Evolutionary conservation across 352 stramenopile genomes (phyloP).

Genomic region (Blastocystis sp.): DNA sequence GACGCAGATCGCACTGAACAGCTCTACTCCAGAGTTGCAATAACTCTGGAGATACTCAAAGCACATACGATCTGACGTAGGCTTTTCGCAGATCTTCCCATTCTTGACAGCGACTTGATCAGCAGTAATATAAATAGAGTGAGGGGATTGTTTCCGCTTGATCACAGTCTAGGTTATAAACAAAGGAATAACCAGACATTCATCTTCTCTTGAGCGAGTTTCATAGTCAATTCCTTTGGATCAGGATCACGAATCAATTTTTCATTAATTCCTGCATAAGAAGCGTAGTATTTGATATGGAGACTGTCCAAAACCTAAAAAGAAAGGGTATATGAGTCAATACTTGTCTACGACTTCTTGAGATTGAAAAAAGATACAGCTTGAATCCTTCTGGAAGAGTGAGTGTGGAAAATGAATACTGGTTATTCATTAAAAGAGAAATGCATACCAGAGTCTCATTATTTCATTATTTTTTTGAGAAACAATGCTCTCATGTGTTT

Average conservation of each 20-base stretch:
- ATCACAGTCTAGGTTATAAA: neutral
- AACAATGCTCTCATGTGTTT: neutral
- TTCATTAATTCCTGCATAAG: constrained; percentile 6
- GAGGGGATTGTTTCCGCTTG: neutral
- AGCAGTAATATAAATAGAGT: constrained; percentile 15
- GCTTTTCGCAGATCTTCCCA: constrained; percentile 35
- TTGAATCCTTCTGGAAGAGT: neutral
- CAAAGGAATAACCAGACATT: neutral
- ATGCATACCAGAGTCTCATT: too few species aligned
- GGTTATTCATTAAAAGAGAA: too few species aligned
- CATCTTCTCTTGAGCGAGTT: constrained; percentile 30
- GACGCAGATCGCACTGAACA: constrained; percentile 21
- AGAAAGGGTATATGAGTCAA: neutral
- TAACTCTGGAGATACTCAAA: constrained; percentile 25
- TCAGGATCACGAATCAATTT: constrained; percentile 15
- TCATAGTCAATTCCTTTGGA: constrained; percentile 23
- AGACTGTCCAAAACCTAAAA: neutral
- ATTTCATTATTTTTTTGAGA: too few species aligned
- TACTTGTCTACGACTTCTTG: neutral
- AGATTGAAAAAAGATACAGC: neutral
- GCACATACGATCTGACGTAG: neutral
- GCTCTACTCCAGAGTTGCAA: constrained; percentile 11
- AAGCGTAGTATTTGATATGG: neutral
- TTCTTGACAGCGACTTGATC: constrained; percentile 51
- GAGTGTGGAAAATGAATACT: too few species aligned